phyloP scores from a whole-genome alignment of 2,329 filamentous ascomycete species.

The Hypoxylon sp. region DNA sequence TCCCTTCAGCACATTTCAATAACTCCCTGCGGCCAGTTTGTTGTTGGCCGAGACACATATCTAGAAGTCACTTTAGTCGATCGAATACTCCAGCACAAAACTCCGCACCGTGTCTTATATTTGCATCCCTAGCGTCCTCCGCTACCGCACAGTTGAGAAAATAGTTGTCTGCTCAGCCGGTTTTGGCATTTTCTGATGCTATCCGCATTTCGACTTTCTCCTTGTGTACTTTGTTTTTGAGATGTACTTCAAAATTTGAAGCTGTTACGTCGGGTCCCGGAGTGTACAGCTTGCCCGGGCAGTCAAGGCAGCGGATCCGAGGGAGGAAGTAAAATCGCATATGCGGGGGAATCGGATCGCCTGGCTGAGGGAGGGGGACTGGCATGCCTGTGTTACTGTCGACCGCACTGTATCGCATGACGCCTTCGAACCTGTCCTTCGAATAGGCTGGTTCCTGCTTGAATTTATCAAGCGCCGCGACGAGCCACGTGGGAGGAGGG shows the following conservation, averaged over 20 bases:
- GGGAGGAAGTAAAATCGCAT: constrained; percentile 88
- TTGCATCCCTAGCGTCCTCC: constrained; percentile 12
- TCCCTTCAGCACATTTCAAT: constrained; percentile 31
- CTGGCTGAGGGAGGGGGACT: constrained; percentile 65
- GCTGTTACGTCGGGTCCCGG: constrained; percentile 88
- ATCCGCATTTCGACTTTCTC: constrained; percentile 72
- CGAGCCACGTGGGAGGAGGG: constrained; percentile 88
- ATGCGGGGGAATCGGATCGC: constrained; percentile 70
- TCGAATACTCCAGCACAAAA: constrained; percentile 27
- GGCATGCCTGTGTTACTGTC: constrained; percentile 79
- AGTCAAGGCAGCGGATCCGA: constrained; percentile 91
- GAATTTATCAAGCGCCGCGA: constrained; percentile 78
- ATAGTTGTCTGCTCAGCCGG: constrained; percentile 4
- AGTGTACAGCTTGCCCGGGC: constrained; percentile 93
- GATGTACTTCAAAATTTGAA: constrained; percentile 92
- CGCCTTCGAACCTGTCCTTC: constrained; percentile 86
- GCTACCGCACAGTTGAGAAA: constrained; percentile 1
- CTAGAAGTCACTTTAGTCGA: constrained; percentile 21
- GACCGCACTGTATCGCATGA: constrained; percentile 91
- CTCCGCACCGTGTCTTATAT: constrained; percentile 38
- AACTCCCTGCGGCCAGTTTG: constrained; percentile 25
- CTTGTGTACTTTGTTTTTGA: constrained; percentile 86
- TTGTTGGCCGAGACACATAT: constrained; percentile 27
- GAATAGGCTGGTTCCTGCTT: constrained; percentile 75
- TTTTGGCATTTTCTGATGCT: constrained; percentile 30